These are phyloP conservation scores for Cyanidiococcus yangmingshanensis DNA, from an alignment of 23 red algal genomes.

Conservation along the genomic window DNA sequence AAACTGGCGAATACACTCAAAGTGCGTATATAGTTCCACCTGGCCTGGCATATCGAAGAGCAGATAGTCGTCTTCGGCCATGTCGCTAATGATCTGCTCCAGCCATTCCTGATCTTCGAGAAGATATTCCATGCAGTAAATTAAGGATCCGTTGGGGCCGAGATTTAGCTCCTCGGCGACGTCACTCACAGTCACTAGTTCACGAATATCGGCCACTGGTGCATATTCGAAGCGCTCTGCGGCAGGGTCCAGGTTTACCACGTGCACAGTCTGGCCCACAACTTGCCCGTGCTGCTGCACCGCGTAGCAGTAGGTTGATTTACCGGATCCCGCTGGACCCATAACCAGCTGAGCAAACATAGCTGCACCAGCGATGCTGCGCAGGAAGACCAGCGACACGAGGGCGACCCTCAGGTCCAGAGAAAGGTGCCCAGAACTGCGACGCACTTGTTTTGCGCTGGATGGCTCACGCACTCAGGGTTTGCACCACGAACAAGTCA, in stretches of 20 bases:
- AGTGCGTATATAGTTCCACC: constrained; percentile 91
- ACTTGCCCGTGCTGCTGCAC: constrained; percentile 61
- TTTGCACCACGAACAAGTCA: no score
- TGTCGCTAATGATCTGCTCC: constrained; percentile 52
- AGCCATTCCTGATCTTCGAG: constrained; percentile 78
- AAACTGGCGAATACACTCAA: constrained; percentile 61
- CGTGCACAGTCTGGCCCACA: constrained; percentile 41
- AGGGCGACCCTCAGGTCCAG: no score
- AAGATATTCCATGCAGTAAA: constrained; percentile 97
- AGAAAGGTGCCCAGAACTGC: no score
- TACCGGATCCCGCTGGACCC: constrained; percentile 85
- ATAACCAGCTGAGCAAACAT: constrained; percentile 77
- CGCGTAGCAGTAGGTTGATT: constrained; percentile 80
- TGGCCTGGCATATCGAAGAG: constrained; percentile 87
- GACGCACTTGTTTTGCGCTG: no score
- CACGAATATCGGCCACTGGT: constrained; percentile 59
- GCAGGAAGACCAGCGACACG: no score
- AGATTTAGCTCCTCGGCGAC: constrained; percentile 61
- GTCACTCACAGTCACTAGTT: constrained; percentile 71
- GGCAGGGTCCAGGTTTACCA: constrained; percentile 96
- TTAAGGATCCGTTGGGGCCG: constrained; percentile 86
- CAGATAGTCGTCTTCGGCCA: constrained; percentile 75
- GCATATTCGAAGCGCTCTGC: constrained; percentile 63
- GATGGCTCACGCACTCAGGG: no score
- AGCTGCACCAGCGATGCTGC: no score